These are phyloP conservation scores for Fonsecaea pedrosoi DNA, from an alignment of 2,329 filamentous ascomycete genomes.

Conservation along the genomic window DNA sequence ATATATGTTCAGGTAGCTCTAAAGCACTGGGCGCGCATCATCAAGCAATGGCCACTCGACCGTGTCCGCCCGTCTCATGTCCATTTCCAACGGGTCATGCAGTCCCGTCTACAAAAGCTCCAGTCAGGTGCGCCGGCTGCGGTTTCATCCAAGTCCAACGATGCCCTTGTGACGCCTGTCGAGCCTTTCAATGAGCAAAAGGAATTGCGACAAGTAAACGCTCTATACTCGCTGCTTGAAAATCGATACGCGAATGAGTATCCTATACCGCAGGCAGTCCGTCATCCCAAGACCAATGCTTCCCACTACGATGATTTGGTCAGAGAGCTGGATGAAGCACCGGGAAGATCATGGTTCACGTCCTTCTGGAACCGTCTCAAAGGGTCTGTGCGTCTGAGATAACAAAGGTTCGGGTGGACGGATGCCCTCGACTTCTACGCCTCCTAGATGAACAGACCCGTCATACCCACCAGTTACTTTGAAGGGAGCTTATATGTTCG, in stretches of 20 bases:
- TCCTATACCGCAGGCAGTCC: constrained; percentile 54
- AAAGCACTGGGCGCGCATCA: constrained; percentile 51
- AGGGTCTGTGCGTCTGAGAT: constrained; percentile 42
- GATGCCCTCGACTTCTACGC: neutral
- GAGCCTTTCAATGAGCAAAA: constrained; percentile 41
- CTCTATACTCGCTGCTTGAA: constrained; percentile 66
- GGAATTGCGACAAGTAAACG: constrained; percentile 61
- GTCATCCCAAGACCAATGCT: constrained; percentile 59
- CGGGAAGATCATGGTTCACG: constrained; percentile 55
- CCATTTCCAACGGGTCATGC: constrained; percentile 49
- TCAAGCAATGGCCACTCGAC: constrained; percentile 55
- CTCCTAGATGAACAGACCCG: neutral
- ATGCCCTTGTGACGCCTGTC: constrained; percentile 34
- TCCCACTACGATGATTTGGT: constrained; percentile 61
- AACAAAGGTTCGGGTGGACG: constrained; percentile 8
- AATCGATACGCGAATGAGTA: constrained; percentile 62
- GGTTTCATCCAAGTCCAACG: constrained; percentile 32
- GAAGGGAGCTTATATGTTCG: neutral
- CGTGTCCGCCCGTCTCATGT: constrained; percentile 53
- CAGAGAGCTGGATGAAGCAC: constrained; percentile 61
- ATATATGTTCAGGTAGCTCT: constrained; percentile 39
- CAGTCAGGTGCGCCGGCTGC: constrained; percentile 28
- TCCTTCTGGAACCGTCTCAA: constrained; percentile 55
- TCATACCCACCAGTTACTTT: neutral
- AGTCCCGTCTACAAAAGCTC: constrained; percentile 34